A percentile compares a stretch with the other conserved stretches of the same genome.
Conservation (phyloP, 2,329 filamentous ascomycete species). For the Penicillium sp. region DNA sequence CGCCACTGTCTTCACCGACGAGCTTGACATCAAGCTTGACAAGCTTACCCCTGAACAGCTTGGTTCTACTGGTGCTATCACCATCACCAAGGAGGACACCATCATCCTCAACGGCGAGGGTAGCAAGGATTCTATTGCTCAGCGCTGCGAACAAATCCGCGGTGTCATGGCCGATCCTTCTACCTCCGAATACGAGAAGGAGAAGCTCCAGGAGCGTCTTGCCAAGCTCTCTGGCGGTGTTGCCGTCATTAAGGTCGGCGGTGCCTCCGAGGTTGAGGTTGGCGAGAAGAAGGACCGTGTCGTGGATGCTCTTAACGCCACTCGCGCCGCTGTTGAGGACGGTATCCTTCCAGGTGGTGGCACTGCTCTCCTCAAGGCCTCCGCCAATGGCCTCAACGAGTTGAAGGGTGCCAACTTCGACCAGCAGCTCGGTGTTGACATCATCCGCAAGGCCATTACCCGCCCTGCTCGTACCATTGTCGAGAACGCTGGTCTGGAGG, state of each 20-base stretch:
- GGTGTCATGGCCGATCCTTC: constrained; percentile 90
- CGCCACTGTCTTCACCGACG: constrained; percentile 94
- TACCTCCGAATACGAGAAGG: constrained; percentile 99
- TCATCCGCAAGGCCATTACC: constrained; percentile 97
- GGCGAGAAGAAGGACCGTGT: constrained; percentile 99
- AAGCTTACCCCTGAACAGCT: constrained; percentile 96
- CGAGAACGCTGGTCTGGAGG: constrained; percentile 95
- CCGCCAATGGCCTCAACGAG: constrained; percentile 76
- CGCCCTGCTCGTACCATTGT: constrained; percentile 91
- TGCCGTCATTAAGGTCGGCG: constrained; percentile 98
- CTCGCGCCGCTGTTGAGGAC: constrained; percentile 96
- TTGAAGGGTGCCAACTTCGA: constrained; percentile 95
- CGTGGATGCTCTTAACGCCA: constrained; percentile 96
- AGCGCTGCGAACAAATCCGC: constrained; percentile 98
- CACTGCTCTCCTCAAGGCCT: constrained; percentile 95
- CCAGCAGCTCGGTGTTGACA: constrained; percentile 96
- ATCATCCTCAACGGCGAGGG: constrained; percentile 97
- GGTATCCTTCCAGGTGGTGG: constrained; percentile 98
- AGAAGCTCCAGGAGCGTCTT: constrained; percentile 99
- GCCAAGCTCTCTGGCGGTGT: constrained; percentile 99
- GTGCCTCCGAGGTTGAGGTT: constrained; percentile 96
- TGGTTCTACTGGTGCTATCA: constrained; percentile 95
- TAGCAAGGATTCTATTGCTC: constrained; percentile 84
- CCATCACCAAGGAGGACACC: constrained; percentile 99
- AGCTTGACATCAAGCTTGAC: constrained; percentile 98